A percentile compares a stretch with the other conserved stretches of the same genome.
These are phyloP conservation scores for Ampelomyces quisqualis DNA, from an alignment of 2,329 filamentous ascomycete species.

Conservation along the genomic window DNA sequence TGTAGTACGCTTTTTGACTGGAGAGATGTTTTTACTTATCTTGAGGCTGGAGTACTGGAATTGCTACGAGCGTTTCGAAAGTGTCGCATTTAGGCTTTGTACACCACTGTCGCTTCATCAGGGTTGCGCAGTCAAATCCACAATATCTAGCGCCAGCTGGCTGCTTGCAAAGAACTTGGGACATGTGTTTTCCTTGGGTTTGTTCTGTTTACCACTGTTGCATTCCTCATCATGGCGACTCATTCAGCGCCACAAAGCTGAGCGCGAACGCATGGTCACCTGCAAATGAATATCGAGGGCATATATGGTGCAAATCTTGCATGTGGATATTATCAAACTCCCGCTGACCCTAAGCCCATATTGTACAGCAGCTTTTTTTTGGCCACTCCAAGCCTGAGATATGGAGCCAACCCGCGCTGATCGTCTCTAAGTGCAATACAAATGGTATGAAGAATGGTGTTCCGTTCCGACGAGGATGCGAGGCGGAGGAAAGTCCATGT, in stretches of 20 bases:
- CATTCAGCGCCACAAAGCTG: no score
- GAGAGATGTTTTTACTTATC: not conserved
- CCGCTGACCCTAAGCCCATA: conserved; percentile 36
- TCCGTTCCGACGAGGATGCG: conserved; percentile 9
- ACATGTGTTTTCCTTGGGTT: no score
- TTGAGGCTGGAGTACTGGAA: not conserved
- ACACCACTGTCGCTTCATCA: not conserved
- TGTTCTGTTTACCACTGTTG: no score
- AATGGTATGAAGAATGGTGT: conserved; percentile 20
- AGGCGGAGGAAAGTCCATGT: conserved; percentile 14
- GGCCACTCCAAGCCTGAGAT: conserved; percentile 2
- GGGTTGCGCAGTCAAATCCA: not conserved
- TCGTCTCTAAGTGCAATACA: conserved; percentile 10
- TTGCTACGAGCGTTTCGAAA: not conserved
- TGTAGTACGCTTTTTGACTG: not conserved
- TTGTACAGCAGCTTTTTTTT: conserved; percentile 38
- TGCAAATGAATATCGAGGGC: no score
- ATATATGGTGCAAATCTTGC: conserved; percentile 16
- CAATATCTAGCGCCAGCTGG: no score
- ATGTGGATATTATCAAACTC: conserved; percentile 42
- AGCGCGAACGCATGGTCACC: no score
- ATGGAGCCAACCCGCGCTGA: not conserved
- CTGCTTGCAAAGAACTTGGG: no score
- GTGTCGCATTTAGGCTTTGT: not conserved
- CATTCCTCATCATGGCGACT: no score